Evolutionary conservation across 2,329 filamentous ascomycete species (phyloP).

Genomic region (Aspergillus nomiae): DNA sequence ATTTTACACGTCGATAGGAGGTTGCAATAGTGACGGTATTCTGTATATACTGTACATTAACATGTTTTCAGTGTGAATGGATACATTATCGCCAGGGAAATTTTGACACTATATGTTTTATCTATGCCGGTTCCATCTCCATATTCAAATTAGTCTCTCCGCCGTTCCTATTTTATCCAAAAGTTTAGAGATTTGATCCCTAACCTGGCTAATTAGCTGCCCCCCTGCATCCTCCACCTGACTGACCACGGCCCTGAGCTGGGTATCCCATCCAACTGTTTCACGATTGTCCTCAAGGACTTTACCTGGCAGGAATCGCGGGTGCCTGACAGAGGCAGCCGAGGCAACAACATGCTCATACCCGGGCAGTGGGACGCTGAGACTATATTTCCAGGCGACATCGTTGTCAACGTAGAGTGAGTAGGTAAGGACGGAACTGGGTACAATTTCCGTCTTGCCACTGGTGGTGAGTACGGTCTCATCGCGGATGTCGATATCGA

Average conservation of each 20-base stretch:
- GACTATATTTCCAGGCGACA: slow-evolving; percentile 68
- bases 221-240: slow-evolving; percentile 20
- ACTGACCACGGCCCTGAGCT: slow-evolving; percentile 22
- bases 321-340: slow-evolving; percentile 9
- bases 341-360: slow-evolving; percentile 7
- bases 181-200: slow-evolving; percentile 17
- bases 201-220: slow-evolving; percentile 8
- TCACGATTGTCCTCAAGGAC: slow-evolving; percentile 33
- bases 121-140: neutral
- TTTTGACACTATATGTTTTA: neutral
- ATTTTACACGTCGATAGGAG: neutral
- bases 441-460: slow-evolving; percentile 15
- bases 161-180: slow-evolving; percentile 18
- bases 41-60: neutral
- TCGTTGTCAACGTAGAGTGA: slow-evolving; percentile 78
- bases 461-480: slow-evolving; percentile 33
- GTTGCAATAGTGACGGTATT: neutral
- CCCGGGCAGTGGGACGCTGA: slow-evolving; percentile 38
- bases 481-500: slow-evolving; percentile 72
- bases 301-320: slow-evolving; percentile 32
- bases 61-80: neutral
- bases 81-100: neutral
- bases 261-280: slow-evolving; percentile 24
- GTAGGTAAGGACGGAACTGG: slow-evolving; percentile 71
- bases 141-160: slow-evolving; percentile 22